Evolutionary conservation across 2,329 filamentous ascomycete species (phyloP).

Genomic region (Tolypocladium guangdongense): DNA sequence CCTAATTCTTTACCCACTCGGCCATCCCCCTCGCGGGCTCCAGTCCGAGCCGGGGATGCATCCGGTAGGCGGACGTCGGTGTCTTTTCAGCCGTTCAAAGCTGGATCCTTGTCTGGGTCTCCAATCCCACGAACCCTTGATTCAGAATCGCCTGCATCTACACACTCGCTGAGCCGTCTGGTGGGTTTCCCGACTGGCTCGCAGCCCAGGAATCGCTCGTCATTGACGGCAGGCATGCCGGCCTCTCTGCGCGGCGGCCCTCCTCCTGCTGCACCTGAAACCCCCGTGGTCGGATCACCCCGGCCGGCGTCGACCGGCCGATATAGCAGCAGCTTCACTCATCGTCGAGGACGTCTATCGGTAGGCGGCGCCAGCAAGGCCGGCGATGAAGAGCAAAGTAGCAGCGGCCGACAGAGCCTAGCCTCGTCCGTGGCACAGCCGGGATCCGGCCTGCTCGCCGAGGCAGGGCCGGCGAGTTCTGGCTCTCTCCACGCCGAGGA

Average conservation of each 20-base stretch:
- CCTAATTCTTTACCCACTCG: slow-evolving; percentile 45
- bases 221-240: slow-evolving; percentile 65
- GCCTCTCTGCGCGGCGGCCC: slow-evolving; percentile 59
- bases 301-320: slow-evolving; percentile 67
- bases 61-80: slow-evolving; percentile 64
- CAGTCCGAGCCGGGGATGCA: slow-evolving; percentile 38
- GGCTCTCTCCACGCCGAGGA: slow-evolving; percentile 66
- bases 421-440: slow-evolving; percentile 60
- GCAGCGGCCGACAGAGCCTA: slow-evolving; percentile 70
- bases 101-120: slow-evolving; percentile 85
- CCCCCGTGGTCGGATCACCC: slow-evolving; percentile 64
- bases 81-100: slow-evolving; percentile 93
- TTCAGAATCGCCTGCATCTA: slow-evolving; percentile 42
- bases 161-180: slow-evolving; percentile 37
- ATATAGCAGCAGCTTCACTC: slow-evolving; percentile 91
- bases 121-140: slow-evolving; percentile 46
- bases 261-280: slow-evolving; percentile 48
- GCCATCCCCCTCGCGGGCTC: slow-evolving; percentile 18
- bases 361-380: slow-evolving; percentile 60
- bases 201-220: slow-evolving; percentile 56
- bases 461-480: slow-evolving; percentile 54
- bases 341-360: slow-evolving; percentile 68
- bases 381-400: slow-evolving; percentile 60
- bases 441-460: slow-evolving; percentile 69
- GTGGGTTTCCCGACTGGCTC: slow-evolving; percentile 31